Percentiles rank a stretch among this genome's conserved stretches.
Conservation (phyloP, 768 basidiomycete species). For the Mycena crocata region DNA sequence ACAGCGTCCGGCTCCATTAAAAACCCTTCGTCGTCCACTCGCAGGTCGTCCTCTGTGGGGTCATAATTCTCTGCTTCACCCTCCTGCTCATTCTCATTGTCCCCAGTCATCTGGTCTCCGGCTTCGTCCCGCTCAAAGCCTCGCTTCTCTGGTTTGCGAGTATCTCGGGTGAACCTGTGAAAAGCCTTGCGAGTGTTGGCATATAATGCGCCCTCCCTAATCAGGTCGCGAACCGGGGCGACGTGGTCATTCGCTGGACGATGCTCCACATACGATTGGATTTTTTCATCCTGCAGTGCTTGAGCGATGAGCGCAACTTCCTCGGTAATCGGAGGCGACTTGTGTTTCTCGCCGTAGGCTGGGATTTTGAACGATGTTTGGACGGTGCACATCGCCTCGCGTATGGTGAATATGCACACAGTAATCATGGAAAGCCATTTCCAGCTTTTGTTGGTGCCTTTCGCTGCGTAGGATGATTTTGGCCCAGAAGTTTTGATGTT, state of each 20-base stretch:
- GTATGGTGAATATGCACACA: constrained; percentile 23
- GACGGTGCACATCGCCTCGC: constrained; percentile 22
- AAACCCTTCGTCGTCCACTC: constrained; percentile 20
- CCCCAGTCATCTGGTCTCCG: background rate
- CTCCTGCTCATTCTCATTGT: background rate
- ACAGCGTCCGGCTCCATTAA: background rate
- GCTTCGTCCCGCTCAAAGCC: background rate
- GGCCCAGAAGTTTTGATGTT: too few relatives aligned
- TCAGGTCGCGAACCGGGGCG: constrained; percentile 16
- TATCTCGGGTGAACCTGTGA: constrained; percentile 13
- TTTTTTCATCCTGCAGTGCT: background rate
- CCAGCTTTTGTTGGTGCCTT: constrained; percentile 30
- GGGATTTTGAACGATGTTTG: constrained; percentile 22
- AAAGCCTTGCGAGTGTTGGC: constrained; percentile 13
- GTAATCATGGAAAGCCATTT: constrained; percentile 32
- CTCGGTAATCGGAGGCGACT: constrained; percentile 1
- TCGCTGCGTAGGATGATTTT: constrained; percentile 24
- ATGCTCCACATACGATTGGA: constrained; percentile 25
- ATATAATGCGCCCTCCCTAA: constrained; percentile 19
- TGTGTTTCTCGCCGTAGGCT: constrained; percentile 15
- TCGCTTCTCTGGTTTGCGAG: constrained; percentile 9
- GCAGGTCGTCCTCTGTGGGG: constrained; percentile 11
- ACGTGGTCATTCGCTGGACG: constrained; percentile 18
- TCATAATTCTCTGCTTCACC: background rate
- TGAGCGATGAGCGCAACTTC: constrained; percentile 7